phyloP scores from a whole-genome alignment of 768 basidiomycete species.

The Leccinum variicolor region DNA sequence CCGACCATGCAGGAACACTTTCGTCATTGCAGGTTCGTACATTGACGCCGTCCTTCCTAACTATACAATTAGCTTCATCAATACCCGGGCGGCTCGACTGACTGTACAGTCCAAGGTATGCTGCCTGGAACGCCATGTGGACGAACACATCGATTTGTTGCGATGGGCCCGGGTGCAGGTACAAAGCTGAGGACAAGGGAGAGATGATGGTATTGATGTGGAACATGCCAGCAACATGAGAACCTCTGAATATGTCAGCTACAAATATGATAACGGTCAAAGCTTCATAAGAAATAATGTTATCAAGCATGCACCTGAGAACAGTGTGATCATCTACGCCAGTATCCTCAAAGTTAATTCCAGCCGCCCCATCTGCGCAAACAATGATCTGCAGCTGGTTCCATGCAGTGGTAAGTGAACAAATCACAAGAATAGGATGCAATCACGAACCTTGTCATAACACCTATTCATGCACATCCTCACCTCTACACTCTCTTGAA shows the following conservation, averaged over 20 bases:
- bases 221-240: conserved; percentile 95
- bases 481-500: too few relatives aligned
- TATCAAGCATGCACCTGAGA: too few relatives aligned
- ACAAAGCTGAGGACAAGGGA: too few relatives aligned
- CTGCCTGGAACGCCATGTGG: conserved; percentile 98
- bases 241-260: conserved; percentile 93
- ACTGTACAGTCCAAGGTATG: conserved; percentile 91
- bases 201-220: conserved; percentile 27
- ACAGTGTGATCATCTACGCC: too few relatives aligned
- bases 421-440: too few relatives aligned
- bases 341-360: too few relatives aligned
- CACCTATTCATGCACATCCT: too few relatives aligned
- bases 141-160: conserved; percentile 74
- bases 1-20: conserved; percentile 88
- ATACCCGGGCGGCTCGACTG: conserved; percentile 9
- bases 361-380: too few relatives aligned
- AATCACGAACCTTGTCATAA: too few relatives aligned
- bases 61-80: background rate
- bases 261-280: conserved; percentile 51
- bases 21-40: conserved; percentile 99
- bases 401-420: too few relatives aligned
- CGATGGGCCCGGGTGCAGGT: too few relatives aligned
- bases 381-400: too few relatives aligned
- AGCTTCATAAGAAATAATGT: conserved; percentile 1
- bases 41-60: conserved; percentile 85